phyloP scores from a whole-genome alignment of 2,329 filamentous ascomycete genomes.

The Septoria linicola region DNA sequence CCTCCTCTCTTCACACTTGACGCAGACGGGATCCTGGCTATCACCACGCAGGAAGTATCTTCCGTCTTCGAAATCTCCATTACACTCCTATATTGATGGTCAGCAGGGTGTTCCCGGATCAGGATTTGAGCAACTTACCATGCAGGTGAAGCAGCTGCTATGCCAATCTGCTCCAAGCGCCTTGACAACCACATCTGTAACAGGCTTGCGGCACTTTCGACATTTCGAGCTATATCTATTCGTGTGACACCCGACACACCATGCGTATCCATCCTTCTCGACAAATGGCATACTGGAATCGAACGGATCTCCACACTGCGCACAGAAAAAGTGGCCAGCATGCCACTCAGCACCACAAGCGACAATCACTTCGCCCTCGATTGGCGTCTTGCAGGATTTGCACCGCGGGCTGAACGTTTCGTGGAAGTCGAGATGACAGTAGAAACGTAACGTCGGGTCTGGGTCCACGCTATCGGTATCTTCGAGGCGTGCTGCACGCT shows the following conservation, averaged over 20 bases:
- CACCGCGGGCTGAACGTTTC: conserved; percentile 89
- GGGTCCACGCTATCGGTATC: conserved; percentile 54
- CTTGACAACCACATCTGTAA: conserved; percentile 85
- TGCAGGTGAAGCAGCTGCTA: conserved; percentile 83
- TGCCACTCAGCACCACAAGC: conserved; percentile 97
- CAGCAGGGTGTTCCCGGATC: conserved; percentile 1
- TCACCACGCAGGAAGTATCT: conserved; percentile 62
- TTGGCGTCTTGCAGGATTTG: conserved; percentile 94
- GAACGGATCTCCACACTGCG: conserved; percentile 87
- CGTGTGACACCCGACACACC: conserved; percentile 92
- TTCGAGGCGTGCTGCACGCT: conserved; percentile 61
- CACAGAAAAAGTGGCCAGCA: conserved; percentile 97
- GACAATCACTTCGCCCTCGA: conserved; percentile 90
- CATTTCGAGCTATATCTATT: conserved; percentile 89
- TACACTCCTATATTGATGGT: conserved; percentile 53
- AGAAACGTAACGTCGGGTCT: conserved; percentile 77
- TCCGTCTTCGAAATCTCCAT: conserved; percentile 60
- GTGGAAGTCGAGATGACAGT: conserved; percentile 98
- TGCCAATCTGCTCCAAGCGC: conserved; percentile 94
- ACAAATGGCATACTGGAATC: conserved; percentile 73
- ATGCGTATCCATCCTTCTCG: conserved; percentile 96
- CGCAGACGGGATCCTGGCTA: conserved; percentile 60
- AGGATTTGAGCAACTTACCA: conserved; percentile 40
- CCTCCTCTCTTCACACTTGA: conserved; percentile 61
- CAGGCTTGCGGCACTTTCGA: conserved; percentile 75